Percentiles rank a stretch among this genome's conserved stretches.
These are phyloP conservation scores for Lecanicillium sp. DNA, from an alignment of 2,329 filamentous ascomycete species.

Conservation along the genomic window DNA sequence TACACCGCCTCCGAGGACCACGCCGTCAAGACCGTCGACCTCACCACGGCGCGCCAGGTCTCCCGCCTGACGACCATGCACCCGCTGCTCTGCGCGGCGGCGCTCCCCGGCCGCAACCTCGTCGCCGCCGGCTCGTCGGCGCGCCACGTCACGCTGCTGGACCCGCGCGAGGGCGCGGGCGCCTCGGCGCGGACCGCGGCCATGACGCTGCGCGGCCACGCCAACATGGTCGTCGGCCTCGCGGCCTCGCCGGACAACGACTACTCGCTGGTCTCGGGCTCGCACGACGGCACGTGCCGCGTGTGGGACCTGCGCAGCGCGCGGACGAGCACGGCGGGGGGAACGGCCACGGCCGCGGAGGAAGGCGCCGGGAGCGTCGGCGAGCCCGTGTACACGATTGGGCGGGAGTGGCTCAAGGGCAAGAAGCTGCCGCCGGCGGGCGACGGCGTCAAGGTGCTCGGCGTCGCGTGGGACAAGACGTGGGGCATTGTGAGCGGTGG, in stretches of 20 bases:
- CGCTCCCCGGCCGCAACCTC: constrained; percentile 60
- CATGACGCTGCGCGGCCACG: constrained; percentile 87
- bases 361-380: constrained; percentile 59
- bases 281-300: constrained; percentile 84
- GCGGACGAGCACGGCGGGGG: constrained; percentile 49
- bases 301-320: constrained; percentile 87
- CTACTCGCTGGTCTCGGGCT: constrained; percentile 81
- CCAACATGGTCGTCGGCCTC: constrained; percentile 59
- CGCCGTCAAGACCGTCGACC: constrained; percentile 82
- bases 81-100: constrained; percentile 71
- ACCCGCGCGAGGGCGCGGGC: constrained; percentile 73
- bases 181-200: constrained; percentile 55
- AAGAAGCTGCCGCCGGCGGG: constrained; percentile 63
- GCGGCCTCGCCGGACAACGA: constrained; percentile 55
- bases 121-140: constrained; percentile 74
- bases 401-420: constrained; percentile 63
- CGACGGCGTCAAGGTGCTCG: constrained; percentile 85
- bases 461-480: constrained; percentile 76
- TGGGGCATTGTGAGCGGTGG: constrained; percentile 88
- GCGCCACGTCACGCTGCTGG: constrained; percentile 85
- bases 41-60: constrained; percentile 72
- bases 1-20: constrained; percentile 92
- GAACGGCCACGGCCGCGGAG: too few species aligned
- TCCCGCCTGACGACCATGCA: constrained; percentile 79
- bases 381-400: constrained; percentile 69